Percentiles rank a stretch among this genome's conserved stretches.
phyloP scores from a whole-genome alignment of 768 basidiomycete species.

The Podaxis rugospora region DNA sequence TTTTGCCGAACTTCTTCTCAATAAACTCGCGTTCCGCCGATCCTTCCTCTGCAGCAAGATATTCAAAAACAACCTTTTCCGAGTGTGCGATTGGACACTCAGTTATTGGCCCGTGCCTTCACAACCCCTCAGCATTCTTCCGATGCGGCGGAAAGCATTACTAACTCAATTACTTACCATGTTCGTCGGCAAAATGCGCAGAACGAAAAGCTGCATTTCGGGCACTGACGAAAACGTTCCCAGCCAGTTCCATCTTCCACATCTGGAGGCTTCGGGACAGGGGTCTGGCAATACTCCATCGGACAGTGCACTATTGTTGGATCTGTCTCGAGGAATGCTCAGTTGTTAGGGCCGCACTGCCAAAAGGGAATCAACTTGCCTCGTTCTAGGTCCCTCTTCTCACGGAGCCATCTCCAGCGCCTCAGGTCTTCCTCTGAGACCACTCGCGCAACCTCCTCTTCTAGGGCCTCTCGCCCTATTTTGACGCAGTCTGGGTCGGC shows the following conservation, averaged over 20 bases:
- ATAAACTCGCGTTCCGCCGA: slow-evolving; percentile 46
- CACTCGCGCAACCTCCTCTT: slow-evolving; percentile 71
- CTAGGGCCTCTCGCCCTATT: slow-evolving; percentile 47
- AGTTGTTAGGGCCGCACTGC: background rate
- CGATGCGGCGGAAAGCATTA: background rate
- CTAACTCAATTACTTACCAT: slow-evolving; percentile 45
- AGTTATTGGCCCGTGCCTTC: slow-evolving; percentile 79
- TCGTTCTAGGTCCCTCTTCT: slow-evolving; percentile 68
- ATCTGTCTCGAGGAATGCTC: slow-evolving; percentile 38
- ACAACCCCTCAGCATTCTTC: background rate
- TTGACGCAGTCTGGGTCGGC: slow-evolving; percentile 82
- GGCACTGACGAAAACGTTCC: slow-evolving; percentile 69
- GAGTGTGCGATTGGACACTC: slow-evolving; percentile 65
- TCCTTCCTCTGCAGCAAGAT: slow-evolving; percentile 52
- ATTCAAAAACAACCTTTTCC: slow-evolving; percentile 63
- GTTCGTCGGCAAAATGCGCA: slow-evolving; percentile 79
- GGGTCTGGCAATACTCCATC: slow-evolving; percentile 73
- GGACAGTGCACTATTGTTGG: slow-evolving; percentile 82
- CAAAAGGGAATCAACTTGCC: slow-evolving; percentile 34
- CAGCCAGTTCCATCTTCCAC: slow-evolving; percentile 59
- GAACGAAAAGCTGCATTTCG: slow-evolving; percentile 70
- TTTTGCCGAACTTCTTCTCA: slow-evolving; percentile 62
- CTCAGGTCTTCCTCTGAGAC: slow-evolving; percentile 59
- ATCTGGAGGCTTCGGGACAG: slow-evolving; percentile 55
- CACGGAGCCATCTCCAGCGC: slow-evolving; percentile 76